phyloP scores from a whole-genome alignment of 495 filamentous ascomycete genomes.

The Extremus antarcticus region DNA sequence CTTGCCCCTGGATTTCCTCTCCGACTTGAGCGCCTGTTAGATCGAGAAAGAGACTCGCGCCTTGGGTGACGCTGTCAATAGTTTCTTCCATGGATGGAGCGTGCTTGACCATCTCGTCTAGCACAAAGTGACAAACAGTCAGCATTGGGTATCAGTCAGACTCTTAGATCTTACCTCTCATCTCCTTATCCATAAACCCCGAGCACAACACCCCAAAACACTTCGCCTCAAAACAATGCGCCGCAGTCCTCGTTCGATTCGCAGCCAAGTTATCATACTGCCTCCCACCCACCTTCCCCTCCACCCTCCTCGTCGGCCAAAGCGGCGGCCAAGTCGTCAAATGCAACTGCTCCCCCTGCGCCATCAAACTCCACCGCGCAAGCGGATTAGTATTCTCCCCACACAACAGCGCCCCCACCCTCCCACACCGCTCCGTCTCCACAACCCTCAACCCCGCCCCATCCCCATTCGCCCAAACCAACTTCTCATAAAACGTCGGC shows the following conservation, averaged over 20 bases:
- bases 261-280: slow-evolving; percentile 37
- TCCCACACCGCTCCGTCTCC: slow-evolving; percentile 23
- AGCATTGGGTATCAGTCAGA: no score
- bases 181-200: slow-evolving; percentile 24
- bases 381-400: slow-evolving; percentile 40
- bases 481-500: slow-evolving; percentile 38
- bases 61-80: slow-evolving; percentile 21
- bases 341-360: slow-evolving; percentile 23
- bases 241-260: slow-evolving; percentile 31
- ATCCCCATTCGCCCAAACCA: slow-evolving; percentile 37
- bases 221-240: slow-evolving; percentile 39
- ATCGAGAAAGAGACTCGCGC: slow-evolving; percentile 32
- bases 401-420: slow-evolving; percentile 38
- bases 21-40: slow-evolving; percentile 27
- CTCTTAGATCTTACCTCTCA: no score
- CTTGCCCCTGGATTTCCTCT: slow-evolving; percentile 29
- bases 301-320: slow-evolving; percentile 5
- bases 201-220: slow-evolving; percentile 35
- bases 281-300: neutral
- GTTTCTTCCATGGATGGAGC: slow-evolving; percentile 8
- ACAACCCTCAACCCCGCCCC: slow-evolving; percentile 27
- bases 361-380: slow-evolving; percentile 26
- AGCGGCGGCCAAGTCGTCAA: slow-evolving; percentile 17
- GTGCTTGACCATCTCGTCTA: slow-evolving; percentile 5
- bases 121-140: no score